A percentile compares a stretch with the other conserved stretches of the same genome.
Evolutionary conservation across 139 green algal genomes (phyloP).

Genomic region (Chlorella sp.): DNA sequence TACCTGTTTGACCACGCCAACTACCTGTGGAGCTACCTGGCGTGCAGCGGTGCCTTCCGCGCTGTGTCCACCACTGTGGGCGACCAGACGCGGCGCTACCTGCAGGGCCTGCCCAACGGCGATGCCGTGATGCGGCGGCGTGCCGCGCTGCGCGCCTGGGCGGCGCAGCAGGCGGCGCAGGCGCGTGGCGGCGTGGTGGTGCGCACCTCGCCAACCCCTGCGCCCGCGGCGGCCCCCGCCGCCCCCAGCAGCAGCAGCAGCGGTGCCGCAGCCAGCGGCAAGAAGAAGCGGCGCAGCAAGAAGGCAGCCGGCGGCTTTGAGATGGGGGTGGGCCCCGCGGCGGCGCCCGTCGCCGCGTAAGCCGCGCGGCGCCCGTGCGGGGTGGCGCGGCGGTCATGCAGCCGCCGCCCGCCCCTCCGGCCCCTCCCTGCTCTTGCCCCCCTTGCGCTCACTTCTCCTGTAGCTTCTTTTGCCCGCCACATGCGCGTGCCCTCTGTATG

Average conservation of each 20-base stretch:
- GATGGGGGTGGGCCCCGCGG: constrained; percentile 25
- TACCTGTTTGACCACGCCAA: constrained; percentile 86
- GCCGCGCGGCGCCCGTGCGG: neutral
- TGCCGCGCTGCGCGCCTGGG: constrained; percentile 2
- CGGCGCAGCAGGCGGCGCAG: constrained; percentile 16
- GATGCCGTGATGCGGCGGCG: constrained; percentile 7
- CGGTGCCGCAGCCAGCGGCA: neutral
- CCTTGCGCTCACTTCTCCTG: neutral
- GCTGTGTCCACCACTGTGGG: constrained; percentile 45
- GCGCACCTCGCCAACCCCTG: neutral
- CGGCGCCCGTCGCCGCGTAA: constrained; percentile 5
- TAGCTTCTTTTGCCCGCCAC: constrained; percentile 2
- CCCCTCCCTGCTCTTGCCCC: neutral
- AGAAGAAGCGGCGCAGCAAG: constrained; percentile 29
- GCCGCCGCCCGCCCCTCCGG: neutral
- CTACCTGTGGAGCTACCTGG: constrained; percentile 83
- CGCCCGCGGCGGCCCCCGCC: neutral
- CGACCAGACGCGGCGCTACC: constrained; percentile 48
- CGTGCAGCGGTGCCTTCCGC: constrained; percentile 41
- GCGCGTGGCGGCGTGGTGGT: constrained; percentile 8
- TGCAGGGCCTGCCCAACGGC: constrained; percentile 43
- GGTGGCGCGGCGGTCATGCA: neutral
- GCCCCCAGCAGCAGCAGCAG: constrained; percentile 1
- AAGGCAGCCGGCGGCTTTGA: constrained; percentile 29
- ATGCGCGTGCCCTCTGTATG: neutral